Evolutionary conservation across 2,329 filamentous ascomycete genomes (phyloP).

Genomic region (Phyllosticta citriasiana): DNA sequence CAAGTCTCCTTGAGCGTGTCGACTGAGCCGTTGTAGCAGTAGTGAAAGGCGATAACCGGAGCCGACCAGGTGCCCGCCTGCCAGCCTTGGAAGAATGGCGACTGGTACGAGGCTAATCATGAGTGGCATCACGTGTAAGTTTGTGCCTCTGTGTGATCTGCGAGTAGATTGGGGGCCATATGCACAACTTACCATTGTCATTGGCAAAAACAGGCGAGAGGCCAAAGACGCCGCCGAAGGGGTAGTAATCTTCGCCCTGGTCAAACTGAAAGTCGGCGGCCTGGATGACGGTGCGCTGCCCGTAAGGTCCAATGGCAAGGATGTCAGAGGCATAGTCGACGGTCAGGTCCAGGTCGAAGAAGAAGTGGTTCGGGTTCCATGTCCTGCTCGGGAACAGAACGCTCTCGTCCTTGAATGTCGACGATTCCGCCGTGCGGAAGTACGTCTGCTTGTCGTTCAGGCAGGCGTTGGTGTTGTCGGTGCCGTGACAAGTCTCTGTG

Average conservation of each 20-base stretch:
- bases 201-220: not conserved
- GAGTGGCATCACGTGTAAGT: not conserved
- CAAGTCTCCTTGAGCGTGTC: constrained; percentile 12
- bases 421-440: not conserved
- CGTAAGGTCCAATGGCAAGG: not conserved
- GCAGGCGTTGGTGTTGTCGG: not conserved
- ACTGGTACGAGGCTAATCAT: not conserved
- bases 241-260: not conserved
- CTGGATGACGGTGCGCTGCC: not conserved
- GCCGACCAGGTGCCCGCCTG: constrained; percentile 8
- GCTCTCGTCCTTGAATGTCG: not conserved
- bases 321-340: not conserved
- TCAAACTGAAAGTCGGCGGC: not conserved
- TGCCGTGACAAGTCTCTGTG: not conserved
- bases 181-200: not conserved
- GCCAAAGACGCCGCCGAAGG: not conserved
- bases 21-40: constrained; percentile 14
- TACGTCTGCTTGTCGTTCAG: not conserved
- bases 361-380: not conserved
- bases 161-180: not conserved
- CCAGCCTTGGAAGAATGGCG: not conserved
- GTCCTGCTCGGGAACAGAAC: not conserved
- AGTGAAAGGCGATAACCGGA: constrained; percentile 12
- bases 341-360: not conserved
- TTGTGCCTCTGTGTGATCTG: not conserved